Base-by-base conservation (phyloP, 768 basidiomycete genomes). In the Boletus vinaceobasis region DNA sequence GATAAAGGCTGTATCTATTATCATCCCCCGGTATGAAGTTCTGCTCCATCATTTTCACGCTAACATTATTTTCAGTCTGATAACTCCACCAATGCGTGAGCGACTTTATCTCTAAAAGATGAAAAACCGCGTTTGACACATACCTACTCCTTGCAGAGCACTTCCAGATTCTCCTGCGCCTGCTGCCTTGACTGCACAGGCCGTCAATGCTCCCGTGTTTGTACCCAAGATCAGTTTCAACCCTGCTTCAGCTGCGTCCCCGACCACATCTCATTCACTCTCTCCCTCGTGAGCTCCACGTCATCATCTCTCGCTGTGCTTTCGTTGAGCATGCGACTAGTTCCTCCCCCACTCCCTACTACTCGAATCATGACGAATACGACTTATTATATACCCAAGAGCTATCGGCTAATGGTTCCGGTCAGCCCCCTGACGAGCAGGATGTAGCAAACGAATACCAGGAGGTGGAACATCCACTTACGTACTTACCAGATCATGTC, bases 1-100 rank as follows among this genome's bases (percentile, higher is more conserved):
- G 88, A 89, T 65, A 89, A 89, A 74, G 90, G 90, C 55, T 95
- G 93, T 73, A 76, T 80, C 47, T 94, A 88, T 69, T 83, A 84
- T 62, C 93, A 94, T 70, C 90, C 91, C 46, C 76, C 83, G 63
- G 87, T 88, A 67, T 49, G 69, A 32, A 23, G 32, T 10, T 58
- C 43, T 45, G 47, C 44, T 52, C 45, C 15, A 8, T 35, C 26
- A 17, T 40, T 43, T 50, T 50, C 29, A 29, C 43, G 32, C 64
- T 71, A 8, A 69, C 53, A 14, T 48, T n/a, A 21, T 23, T 48
- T 11, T 51, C 43, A 71, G 69, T 40, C 50, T 17, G 64, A 68
- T 23, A 50, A 40, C 48, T 43, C 59, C 31, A 48, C 65, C 31
- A 58, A 66, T 56, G 56, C 52, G 75, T 76, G 61, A 59, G 69